phyloP scores from a whole-genome alignment of 2,329 filamentous ascomycete genomes.

The Tolypocladium pustulatum region DNA sequence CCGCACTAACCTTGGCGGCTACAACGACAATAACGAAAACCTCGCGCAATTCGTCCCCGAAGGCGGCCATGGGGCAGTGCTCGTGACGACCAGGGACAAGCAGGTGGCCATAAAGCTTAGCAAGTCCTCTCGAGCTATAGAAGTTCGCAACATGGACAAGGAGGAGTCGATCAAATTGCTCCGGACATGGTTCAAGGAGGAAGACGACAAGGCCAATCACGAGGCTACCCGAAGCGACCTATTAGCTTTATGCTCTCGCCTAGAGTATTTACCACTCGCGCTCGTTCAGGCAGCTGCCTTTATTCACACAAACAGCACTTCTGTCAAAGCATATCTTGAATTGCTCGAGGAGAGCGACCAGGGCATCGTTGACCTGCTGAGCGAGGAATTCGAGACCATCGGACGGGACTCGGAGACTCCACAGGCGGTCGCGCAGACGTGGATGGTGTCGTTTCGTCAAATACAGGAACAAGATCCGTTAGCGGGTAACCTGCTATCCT shows the following conservation, averaged over 20 bases:
- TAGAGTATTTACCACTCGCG: constrained; percentile 22
- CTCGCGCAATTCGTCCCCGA: constrained; percentile 13
- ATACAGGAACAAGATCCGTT: constrained; percentile 14
- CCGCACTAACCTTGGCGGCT: not conserved
- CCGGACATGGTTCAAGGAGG: constrained; percentile 6
- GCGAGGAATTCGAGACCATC: constrained; percentile 17
- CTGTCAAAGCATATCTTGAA: constrained; percentile 15
- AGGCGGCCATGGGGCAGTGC: constrained; percentile 17
- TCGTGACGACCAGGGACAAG: constrained; percentile 22
- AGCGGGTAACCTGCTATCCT: constrained; percentile 16
- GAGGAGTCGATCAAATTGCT: constrained; percentile 16
- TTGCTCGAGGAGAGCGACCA: constrained; percentile 15
- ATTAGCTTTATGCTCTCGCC: constrained; percentile 11
- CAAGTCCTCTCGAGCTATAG: constrained; percentile 7
- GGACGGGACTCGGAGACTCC: constrained; percentile 15
- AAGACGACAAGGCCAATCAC: not conserved
- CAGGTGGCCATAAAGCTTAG: constrained; percentile 11
- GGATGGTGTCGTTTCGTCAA: constrained; percentile 20
- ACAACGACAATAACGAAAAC: too few relatives aligned
- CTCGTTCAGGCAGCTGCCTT: constrained; percentile 22
- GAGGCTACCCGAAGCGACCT: not conserved
- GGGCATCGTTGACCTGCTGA: constrained; percentile 13
- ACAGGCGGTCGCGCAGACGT: constrained; percentile 17
- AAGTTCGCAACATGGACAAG: constrained; percentile 16
- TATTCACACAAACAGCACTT: constrained; percentile 17